Conservation (phyloP, 2,329 filamentous ascomycete species). For the Calonectria henricotiae region DNA sequence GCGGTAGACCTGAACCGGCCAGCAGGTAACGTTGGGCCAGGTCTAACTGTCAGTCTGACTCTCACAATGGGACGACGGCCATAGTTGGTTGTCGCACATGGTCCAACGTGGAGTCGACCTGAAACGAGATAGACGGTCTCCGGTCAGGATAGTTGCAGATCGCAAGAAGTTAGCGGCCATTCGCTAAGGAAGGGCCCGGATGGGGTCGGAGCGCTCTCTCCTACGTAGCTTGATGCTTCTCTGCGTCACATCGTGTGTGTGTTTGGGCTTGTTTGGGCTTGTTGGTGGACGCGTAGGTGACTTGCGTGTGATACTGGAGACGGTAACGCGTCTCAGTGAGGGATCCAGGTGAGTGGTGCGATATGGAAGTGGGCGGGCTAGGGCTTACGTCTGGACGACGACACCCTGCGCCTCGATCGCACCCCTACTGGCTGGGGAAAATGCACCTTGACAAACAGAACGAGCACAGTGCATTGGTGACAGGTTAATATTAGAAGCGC, state of each 20-base stretch:
- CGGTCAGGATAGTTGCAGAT: slow-evolving; percentile 40
- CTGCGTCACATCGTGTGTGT: slow-evolving; percentile 9
- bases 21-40: slow-evolving; percentile 22
- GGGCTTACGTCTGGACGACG: slow-evolving; percentile 34
- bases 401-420: slow-evolving; percentile 23
- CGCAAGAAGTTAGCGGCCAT: slow-evolving; percentile 35
- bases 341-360: slow-evolving; percentile 27
- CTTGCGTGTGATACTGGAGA: slow-evolving; percentile 34
- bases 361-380: slow-evolving; percentile 17
- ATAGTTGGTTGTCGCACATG: slow-evolving; percentile 43
- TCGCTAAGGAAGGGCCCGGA: slow-evolving; percentile 32
- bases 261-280: background rate
- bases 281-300: slow-evolving; percentile 33
- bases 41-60: slow-evolving; percentile 24
- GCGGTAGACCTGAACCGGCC: slow-evolving; percentile 22
- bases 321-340: slow-evolving; percentile 33
- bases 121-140: slow-evolving; percentile 48
- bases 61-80: slow-evolving; percentile 30
- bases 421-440: slow-evolving; percentile 28
- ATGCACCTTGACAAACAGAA: slow-evolving; percentile 20
- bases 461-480: slow-evolving; percentile 23
- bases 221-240: background rate
- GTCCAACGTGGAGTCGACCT: slow-evolving; percentile 48
- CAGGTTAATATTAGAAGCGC: slow-evolving; percentile 19
- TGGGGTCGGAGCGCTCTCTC: slow-evolving; percentile 25